These are phyloP conservation scores for Coemansia sp. DNA, from an alignment of 192 early-diverging fungal species.

Conservation along the genomic window DNA sequence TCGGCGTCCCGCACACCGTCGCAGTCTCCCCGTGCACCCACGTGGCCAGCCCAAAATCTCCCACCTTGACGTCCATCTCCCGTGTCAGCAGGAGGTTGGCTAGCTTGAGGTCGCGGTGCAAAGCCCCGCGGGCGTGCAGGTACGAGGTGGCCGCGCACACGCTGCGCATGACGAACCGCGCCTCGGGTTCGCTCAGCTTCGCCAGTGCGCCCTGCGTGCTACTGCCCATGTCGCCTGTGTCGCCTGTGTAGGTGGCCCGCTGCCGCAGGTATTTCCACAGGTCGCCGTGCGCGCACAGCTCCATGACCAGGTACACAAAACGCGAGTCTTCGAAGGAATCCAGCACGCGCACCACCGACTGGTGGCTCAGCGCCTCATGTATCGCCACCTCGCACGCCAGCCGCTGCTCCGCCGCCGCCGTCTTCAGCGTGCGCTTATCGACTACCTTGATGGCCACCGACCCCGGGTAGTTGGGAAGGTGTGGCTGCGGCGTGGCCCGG, in stretches of 20 bases:
- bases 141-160: slow-evolving; percentile 60
- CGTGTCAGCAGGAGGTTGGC: slow-evolving; percentile 66
- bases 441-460: slow-evolving; percentile 39
- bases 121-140: slow-evolving; percentile 61
- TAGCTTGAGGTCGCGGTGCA: slow-evolving; percentile 77
- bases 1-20: slow-evolving; percentile 77
- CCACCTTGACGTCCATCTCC: slow-evolving; percentile 59
- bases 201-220: slow-evolving; percentile 4
- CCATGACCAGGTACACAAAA: slow-evolving; percentile 74
- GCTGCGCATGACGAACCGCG: slow-evolving; percentile 55
- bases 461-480: slow-evolving; percentile 1
- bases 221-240: neutral
- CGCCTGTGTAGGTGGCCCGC: neutral
- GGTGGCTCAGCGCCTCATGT: slow-evolving; percentile 61
- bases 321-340: slow-evolving; percentile 68
- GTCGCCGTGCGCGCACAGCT: slow-evolving; percentile 56
- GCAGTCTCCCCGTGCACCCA: slow-evolving; percentile 60
- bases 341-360: slow-evolving; percentile 55
- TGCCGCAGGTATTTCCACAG: slow-evolving; percentile 44
- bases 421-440: slow-evolving; percentile 35
- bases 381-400: slow-evolving; percentile 66
- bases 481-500: slow-evolving; percentile 16
- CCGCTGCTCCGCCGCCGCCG: slow-evolving; percentile 36
- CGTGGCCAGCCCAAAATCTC: slow-evolving; percentile 76
- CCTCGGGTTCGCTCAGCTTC: slow-evolving; percentile 59